A percentile compares a stretch with the other conserved stretches of the same genome.
These are phyloP conservation scores for Rhizophora apiculata DNA, from an alignment of 345 rosid species.

Conservation along the genomic window DNA sequence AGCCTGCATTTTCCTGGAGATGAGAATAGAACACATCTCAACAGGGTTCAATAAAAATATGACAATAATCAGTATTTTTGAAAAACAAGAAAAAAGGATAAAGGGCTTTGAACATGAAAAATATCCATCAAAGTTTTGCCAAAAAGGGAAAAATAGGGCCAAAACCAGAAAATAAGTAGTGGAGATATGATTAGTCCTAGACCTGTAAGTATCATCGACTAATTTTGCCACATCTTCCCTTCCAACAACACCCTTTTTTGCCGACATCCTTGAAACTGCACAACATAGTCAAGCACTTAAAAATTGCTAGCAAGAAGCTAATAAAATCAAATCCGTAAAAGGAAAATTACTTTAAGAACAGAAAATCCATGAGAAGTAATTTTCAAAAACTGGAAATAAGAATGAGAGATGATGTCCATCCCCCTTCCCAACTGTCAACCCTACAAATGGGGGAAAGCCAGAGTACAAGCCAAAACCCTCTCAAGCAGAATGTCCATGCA, in stretches of 20 bases:
- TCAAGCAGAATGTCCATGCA: no score
- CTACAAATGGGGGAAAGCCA: no score
- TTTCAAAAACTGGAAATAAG: no score
- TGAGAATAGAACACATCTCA: background rate
- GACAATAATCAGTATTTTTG: background rate
- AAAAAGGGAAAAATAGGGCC: no score
- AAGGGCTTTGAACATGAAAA: background rate
- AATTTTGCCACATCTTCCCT: conserved; percentile 29
- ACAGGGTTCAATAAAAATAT: background rate
- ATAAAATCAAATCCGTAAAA: no score
- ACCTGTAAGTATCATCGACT: conserved; percentile 39
- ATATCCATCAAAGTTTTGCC: no score
- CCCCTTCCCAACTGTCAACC: no score
- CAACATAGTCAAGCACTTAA: background rate
- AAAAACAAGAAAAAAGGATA: background rate
- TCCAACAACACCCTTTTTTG: conserved; percentile 16
- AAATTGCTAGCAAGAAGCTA: no score
- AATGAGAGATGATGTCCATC: no score
- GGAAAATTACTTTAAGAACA: no score
- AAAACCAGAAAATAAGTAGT: background rate
- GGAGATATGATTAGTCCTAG: background rate
- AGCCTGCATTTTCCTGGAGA: conserved; percentile 38
- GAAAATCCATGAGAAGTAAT: no score
- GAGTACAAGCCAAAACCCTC: no score
- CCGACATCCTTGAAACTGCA: conserved; percentile 14